Percentiles rank a stretch among this genome's conserved stretches.
Evolutionary conservation across 768 basidiomycete species (phyloP).

Genomic region (Suillus plorans): DNA sequence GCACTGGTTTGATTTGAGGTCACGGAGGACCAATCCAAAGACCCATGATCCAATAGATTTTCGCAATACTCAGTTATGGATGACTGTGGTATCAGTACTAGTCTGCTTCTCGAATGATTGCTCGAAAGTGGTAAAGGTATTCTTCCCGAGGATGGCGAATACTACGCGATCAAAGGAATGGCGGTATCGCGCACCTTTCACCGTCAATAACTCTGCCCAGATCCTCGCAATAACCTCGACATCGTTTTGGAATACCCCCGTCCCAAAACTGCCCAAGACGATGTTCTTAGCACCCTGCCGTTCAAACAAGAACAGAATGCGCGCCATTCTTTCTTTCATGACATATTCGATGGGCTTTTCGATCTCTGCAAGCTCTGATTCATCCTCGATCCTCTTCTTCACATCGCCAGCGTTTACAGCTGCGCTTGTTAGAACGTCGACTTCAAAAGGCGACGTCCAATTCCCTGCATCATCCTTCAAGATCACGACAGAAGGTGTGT

Average conservation of each 20-base stretch:
- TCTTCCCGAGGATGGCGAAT: slow-evolving; percentile 62
- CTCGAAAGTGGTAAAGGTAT: slow-evolving; percentile 46
- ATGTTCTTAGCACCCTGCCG: slow-evolving; percentile 55
- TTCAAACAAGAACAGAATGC: slow-evolving; percentile 67
- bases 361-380: slow-evolving; percentile 18
- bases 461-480: slow-evolving; percentile 64
- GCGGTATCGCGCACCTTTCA: slow-evolving; percentile 51
- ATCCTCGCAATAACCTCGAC: slow-evolving; percentile 56
- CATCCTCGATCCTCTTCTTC: slow-evolving; percentile 23
- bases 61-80: background rate
- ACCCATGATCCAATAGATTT: background rate
- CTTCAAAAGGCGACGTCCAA: slow-evolving; percentile 54
- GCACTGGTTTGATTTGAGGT: background rate
- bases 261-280: slow-evolving; percentile 76
- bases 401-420: slow-evolving; percentile 72
- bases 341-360: slow-evolving; percentile 42
- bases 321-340: slow-evolving; percentile 73
- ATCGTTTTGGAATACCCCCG: slow-evolving; percentile 72
- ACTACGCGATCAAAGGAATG: slow-evolving; percentile 59
- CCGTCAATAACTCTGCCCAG: slow-evolving; percentile 62
- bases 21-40: background rate
- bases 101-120: slow-evolving; percentile 29
- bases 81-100: background rate
- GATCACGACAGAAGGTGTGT: slow-evolving; percentile 60
- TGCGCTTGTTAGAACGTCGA: slow-evolving; percentile 69